Base-by-base conservation (phyloP, 352 stramenopile genomes). In the Pythium grandisporangium region DNA sequence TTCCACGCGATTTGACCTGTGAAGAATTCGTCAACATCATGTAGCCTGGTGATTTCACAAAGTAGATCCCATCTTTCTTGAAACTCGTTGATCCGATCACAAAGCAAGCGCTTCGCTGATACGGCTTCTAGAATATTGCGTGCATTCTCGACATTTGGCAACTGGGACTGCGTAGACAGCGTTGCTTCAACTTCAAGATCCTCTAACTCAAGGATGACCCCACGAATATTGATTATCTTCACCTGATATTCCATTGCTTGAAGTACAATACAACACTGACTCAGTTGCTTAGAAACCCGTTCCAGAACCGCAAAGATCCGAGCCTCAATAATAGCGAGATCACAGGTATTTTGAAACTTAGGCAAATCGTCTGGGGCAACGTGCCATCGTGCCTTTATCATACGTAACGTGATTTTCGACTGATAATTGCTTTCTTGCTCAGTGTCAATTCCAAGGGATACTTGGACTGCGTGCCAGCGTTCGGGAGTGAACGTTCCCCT, bases 1-100 rank as follows among this genome's bases (percentile, higher is more conserved):
- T 60, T 60, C 23, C 37, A 49, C 6, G 36, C 41, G 19, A 51
- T 27, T 53, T 68, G 42, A 8, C 55, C 37, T n/a, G 51, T 58
- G 51, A 83, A 73, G 24, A 73, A 83, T 25, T 85, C 72, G 3
- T 85, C 69, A 3, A 77, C 51, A 20, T 85, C 72, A 30, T 81
- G 69, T 0, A 85, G 40, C 27, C 71, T 66, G 3, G 61, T 60
- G 20, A 72, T 45, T 46, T 78, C 58, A 33, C 66, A 82, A 5
- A 70, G 23, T 2, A 64, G 22, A 4, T 57, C 44, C 68, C 69
- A 82, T n/a, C 66, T 30, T 16, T 43, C 44, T 26, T 84, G 66
- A 20, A 82, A 84, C 2, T 10, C 12, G 7, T 57, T 13, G 16
- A 84, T 55, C 4, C 47, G 53, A 13, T 67, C 53, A 13, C 71